Base-by-base conservation (phyloP, 768 basidiomycete genomes). In the Rhizopogon salebrosus region DNA sequence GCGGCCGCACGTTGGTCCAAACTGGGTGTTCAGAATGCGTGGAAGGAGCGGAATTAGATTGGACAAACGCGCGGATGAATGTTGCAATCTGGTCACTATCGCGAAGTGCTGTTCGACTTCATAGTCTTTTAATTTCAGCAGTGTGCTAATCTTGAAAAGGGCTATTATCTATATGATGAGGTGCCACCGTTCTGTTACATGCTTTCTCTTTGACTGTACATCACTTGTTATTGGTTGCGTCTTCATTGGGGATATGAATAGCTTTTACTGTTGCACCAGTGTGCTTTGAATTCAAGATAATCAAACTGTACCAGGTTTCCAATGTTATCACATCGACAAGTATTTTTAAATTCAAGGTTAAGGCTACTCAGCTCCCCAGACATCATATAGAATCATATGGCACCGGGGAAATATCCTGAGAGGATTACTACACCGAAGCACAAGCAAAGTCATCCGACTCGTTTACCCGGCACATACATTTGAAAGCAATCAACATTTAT, bases 31-130 rank as follows among this genome's bases (percentile, higher is more conserved):
- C 64, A 73, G 55, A 70, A 71, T 48, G 75, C 74, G 49, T 78
- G 76, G 80, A 76, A 78, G 68, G 62, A 64, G 56, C 72, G 78
- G 59, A 80, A 76, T 64, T 78, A 53, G 40, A 11, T 42, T 14
- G 31, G 36, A 45, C 57, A 43, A 49, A 41, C 20, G 45, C 23
- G 26, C 36, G 53, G 38, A 27, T 41, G 48, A 42, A 39, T 35
- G 46, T 52, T 50, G 26, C 35, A 41, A 43, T 45, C 18, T 46
- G n/a, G 49, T 41, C 24, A 38, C 50, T 24, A n/a, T 36, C 39
- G 37, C 20, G 23, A 20, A 37, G 36, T 37, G 48, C 7, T 16
- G 40, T 39, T 11, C 38, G 13, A 23, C 35, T 26, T 23, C 22
- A 13, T 27, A 41, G 20, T 31, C n/a, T 23, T 40, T 20, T 9